Conservation (phyloP, 2,329 filamentous ascomycete species). For the Alternaria arborescens region DNA sequence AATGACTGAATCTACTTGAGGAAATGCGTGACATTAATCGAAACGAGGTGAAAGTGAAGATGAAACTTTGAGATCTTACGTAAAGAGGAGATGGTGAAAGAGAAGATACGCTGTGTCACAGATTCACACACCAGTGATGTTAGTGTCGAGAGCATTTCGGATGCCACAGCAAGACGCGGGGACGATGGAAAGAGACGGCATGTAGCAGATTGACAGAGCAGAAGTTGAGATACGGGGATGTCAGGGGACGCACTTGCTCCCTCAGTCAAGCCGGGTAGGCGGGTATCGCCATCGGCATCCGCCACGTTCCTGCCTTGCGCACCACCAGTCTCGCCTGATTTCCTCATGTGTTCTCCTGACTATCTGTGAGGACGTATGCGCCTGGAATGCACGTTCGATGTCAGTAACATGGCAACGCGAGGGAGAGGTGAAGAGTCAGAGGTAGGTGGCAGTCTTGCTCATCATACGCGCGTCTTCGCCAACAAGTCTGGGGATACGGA, state of each 20-base stretch:
- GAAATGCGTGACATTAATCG: accelerated
- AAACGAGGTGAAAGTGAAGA: too few species aligned
- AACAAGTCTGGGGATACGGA: not conserved
- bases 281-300: not conserved
- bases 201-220: not conserved
- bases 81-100: not conserved
- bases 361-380: not conserved
- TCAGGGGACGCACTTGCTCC: not conserved
- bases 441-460: not conserved
- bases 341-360: not conserved
- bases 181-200: not conserved
- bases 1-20: accelerated
- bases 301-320: not conserved
- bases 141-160: accelerated
- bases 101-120: not conserved
- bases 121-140: not conserved
- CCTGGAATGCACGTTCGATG: not conserved
- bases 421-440: not conserved
- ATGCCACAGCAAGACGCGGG: not conserved
- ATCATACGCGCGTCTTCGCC: not conserved
- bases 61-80: not conserved
- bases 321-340: too few species aligned
- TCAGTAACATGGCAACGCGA: not conserved
- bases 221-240: not conserved
- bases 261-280: not conserved